phyloP scores from a whole-genome alignment of 192 early-diverging fungal species.

The Mortierella claussenii region DNA sequence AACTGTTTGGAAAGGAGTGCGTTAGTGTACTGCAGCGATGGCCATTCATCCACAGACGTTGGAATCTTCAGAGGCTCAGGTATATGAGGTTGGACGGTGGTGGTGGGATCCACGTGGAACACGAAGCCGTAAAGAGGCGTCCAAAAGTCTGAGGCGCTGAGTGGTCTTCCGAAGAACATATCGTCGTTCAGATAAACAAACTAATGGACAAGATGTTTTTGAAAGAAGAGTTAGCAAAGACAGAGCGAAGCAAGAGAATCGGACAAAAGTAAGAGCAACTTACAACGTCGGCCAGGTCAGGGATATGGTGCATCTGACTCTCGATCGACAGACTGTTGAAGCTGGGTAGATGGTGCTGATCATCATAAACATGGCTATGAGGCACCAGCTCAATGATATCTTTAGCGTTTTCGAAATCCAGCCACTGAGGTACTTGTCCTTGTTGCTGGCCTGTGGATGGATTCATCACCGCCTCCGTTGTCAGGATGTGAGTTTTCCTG shows the following conservation, averaged over 20 bases:
- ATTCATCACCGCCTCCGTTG: slow-evolving; percentile 26
- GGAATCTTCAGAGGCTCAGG: neutral
- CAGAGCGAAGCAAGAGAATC: neutral
- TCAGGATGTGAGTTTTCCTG: slow-evolving; percentile 33
- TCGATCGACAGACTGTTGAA: slow-evolving; percentile 58
- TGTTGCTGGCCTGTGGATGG: neutral
- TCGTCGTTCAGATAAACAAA: slow-evolving; percentile 58
- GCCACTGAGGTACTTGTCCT: slow-evolving; percentile 26
- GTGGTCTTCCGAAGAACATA: slow-evolving; percentile 31
- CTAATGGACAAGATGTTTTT: slow-evolving; percentile 1
- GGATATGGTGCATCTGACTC: slow-evolving; percentile 48
- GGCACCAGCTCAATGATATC: slow-evolving; percentile 13
- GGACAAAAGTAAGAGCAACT: neutral
- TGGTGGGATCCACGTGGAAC: slow-evolving; percentile 24
- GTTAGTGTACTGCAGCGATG: slow-evolving; percentile 47
- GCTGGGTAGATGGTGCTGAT: slow-evolving; percentile 31
- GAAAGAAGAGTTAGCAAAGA: neutral
- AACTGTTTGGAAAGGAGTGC: slow-evolving; percentile 50
- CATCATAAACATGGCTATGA: slow-evolving; percentile 41
- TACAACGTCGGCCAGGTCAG: slow-evolving; percentile 39
- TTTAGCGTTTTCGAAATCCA: slow-evolving; percentile 9
- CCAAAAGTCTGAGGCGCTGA: slow-evolving; percentile 37
- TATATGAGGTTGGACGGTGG: neutral
- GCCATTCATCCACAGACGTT: slow-evolving; percentile 32
- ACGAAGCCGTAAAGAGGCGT: slow-evolving; percentile 56